These are phyloP conservation scores for Nicotiana otophora DNA, from an alignment of 257 asterid species.

Conservation along the genomic window DNA sequence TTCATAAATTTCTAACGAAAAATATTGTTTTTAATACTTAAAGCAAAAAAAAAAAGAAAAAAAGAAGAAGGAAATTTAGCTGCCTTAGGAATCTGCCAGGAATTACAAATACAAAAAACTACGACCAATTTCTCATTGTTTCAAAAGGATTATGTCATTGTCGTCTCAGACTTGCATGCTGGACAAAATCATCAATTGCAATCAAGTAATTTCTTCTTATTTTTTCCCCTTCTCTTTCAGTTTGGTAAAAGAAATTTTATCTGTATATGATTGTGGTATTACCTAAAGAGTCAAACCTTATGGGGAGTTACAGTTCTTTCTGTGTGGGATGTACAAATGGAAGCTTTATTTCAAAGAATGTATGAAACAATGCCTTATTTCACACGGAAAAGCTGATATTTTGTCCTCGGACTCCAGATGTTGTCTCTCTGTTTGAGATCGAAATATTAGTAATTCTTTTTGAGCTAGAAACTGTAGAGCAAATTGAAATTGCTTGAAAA, in stretches of 20 bases:
- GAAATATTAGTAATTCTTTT: too few relatives aligned
- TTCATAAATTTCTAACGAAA: too few relatives aligned
- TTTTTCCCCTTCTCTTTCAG: background rate
- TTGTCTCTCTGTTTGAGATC: too few relatives aligned
- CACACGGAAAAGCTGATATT: too few relatives aligned
- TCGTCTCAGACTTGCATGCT: slow-evolving; percentile 9
- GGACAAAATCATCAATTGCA: slow-evolving; percentile 10
- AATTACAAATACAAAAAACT: background rate
- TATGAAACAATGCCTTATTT: too few relatives aligned
- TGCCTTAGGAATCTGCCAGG: background rate
- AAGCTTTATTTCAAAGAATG: background rate
- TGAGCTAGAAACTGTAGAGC: too few relatives aligned
- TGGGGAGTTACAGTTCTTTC: background rate
- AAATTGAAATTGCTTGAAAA: too few relatives aligned
- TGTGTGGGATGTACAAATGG: background rate
- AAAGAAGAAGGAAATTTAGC: background rate
- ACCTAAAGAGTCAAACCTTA: background rate
- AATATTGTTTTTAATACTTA: background rate
- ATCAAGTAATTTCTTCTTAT: background rate
- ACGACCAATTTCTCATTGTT: background rate
- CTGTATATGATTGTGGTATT: background rate
- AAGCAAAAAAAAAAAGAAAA: background rate
- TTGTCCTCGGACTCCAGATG: too few relatives aligned
- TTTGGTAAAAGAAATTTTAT: background rate
- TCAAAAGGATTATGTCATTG: background rate